Evolutionary conservation across 2,329 filamentous ascomycete species (phyloP).

Genomic region (Bimuria novae-zelandiae): DNA sequence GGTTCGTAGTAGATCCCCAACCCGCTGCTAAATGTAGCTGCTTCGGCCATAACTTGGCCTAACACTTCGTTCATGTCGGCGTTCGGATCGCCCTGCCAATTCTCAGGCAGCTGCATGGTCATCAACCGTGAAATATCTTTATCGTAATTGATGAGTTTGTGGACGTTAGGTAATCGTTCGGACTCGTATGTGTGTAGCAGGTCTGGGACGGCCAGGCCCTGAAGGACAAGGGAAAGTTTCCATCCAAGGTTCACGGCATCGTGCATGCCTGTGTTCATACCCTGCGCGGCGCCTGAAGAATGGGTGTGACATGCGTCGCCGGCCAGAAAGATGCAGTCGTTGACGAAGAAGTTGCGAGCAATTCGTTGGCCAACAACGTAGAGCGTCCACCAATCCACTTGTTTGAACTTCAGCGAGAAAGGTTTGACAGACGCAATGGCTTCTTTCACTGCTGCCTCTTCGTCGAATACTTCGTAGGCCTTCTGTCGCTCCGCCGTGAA

Average conservation of each 20-base stretch:
- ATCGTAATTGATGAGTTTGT: constrained; percentile 47
- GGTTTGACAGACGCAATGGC: constrained; percentile 48
- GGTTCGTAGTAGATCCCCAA: constrained; percentile 41
- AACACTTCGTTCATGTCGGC: constrained; percentile 36
- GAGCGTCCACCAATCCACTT: constrained; percentile 52
- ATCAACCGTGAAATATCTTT: constrained; percentile 43
- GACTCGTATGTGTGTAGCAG: constrained; percentile 55
- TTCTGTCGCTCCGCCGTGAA: constrained; percentile 51
- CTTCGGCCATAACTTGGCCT: constrained; percentile 30
- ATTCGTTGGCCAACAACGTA: constrained; percentile 52
- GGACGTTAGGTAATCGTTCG: constrained; percentile 55
- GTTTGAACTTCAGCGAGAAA: constrained; percentile 46
- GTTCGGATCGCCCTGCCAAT: constrained; percentile 36
- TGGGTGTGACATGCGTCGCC: constrained; percentile 64
- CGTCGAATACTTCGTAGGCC: constrained; percentile 42
- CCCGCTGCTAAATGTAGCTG: constrained; percentile 37
- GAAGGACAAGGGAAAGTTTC: constrained; percentile 57
- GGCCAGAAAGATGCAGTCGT: constrained; percentile 57
- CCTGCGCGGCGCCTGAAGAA: constrained; percentile 60
- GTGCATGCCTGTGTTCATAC: constrained; percentile 62
- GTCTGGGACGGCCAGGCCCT: constrained; percentile 42
- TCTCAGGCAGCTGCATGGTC: constrained; percentile 41
- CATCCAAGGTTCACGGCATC: constrained; percentile 61
- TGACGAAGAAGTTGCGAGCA: constrained; percentile 36
- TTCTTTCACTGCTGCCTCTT: constrained; percentile 46